Evolutionary conservation across 1,284 basidiomycete species (phyloP).

Genomic region (Gomphus sp.): DNA sequence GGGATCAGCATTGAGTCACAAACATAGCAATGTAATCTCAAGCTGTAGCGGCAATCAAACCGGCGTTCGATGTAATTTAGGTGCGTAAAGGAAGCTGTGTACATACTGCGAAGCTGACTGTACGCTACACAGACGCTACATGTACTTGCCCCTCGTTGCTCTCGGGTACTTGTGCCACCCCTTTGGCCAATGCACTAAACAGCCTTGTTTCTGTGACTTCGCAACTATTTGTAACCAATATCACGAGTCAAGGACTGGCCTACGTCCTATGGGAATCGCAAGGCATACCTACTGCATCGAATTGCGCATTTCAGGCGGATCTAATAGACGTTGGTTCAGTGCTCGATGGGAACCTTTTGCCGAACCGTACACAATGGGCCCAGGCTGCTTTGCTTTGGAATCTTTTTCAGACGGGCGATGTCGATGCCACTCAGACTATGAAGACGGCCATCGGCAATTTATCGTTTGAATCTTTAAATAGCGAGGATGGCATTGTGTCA

Average conservation of each 20-base stretch:
- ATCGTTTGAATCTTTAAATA: constrained; percentile 34
- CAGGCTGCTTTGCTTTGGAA: constrained; percentile 53
- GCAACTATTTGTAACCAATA: constrained; percentile 37
- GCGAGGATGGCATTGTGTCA: constrained; percentile 31
- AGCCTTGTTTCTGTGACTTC: constrained; percentile 42
- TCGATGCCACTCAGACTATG: constrained; percentile 27
- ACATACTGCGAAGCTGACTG: not conserved
- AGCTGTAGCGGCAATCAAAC: constrained; percentile 33
- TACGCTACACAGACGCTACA: constrained; percentile 37
- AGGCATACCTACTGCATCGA: constrained; percentile 29
- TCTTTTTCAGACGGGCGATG: constrained; percentile 39
- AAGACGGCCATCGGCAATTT: constrained; percentile 31
- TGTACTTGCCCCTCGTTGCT: constrained; percentile 46
- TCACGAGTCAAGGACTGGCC: constrained; percentile 34
- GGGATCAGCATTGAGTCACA: constrained; percentile 28
- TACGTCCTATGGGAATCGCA: constrained; percentile 40
- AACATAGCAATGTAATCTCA: constrained; percentile 11
- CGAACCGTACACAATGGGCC: constrained; percentile 47
- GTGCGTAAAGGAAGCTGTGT: constrained; percentile 26
- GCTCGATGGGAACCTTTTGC: constrained; percentile 28
- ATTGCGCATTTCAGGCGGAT: constrained; percentile 42
- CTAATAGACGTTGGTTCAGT: constrained; percentile 47
- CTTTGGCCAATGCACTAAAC: constrained; percentile 41
- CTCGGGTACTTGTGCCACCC: constrained; percentile 36
- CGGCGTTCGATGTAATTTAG: constrained; percentile 44